phyloP scores from a whole-genome alignment of 257 asterid species.

The Rehmannia glutinosa region DNA sequence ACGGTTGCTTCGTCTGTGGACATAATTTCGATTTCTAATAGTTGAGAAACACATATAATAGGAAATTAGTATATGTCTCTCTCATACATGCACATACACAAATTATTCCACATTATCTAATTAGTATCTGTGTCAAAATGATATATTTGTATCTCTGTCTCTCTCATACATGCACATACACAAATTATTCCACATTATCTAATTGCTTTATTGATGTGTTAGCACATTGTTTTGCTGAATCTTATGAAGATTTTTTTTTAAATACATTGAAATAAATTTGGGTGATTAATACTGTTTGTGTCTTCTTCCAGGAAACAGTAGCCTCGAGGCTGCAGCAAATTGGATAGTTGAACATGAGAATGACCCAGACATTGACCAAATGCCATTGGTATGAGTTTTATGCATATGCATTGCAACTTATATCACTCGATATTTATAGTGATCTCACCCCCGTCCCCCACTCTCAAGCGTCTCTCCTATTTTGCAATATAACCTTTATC shows the following conservation, averaged over 20 bases:
- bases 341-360: conserved; percentile 95
- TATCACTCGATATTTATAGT: not conserved
- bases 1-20: not conserved
- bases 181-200: not conserved
- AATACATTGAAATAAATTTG: not conserved
- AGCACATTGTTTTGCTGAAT: conserved; percentile 1
- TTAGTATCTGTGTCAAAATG: not conserved
- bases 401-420: not conserved
- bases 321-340: conserved; percentile 80
- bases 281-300: not conserved
- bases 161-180: not conserved
- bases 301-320: conserved; percentile 58
- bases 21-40: not conserved
- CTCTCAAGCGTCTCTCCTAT: not conserved
- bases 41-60: not conserved
- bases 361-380: conserved; percentile 78
- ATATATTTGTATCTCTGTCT: not conserved
- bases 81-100: not conserved
- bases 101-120: not conserved
- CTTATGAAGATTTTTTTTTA: not conserved
- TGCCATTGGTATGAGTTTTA: conserved; percentile 63
- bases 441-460: not conserved
- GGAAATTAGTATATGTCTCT: not conserved
- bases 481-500: not conserved
- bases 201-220: not conserved